Percentiles rank a stretch among this genome's conserved stretches.
These are phyloP conservation scores for Cyclotella choctawhatcheeana DNA, from an alignment of 108 stramenopile species.

Conservation along the genomic window DNA sequence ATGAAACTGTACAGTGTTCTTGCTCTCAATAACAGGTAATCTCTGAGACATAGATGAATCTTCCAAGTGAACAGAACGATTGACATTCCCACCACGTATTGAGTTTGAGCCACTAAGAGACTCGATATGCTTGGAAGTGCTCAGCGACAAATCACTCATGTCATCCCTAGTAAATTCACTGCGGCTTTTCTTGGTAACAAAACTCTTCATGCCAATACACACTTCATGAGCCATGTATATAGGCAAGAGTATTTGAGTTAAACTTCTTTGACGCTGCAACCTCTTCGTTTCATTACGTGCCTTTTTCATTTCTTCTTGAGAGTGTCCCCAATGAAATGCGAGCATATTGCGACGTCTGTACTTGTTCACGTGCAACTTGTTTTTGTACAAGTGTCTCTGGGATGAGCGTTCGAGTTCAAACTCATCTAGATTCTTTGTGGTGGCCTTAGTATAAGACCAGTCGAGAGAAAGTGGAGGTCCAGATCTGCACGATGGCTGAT, in stretches of 20 bases:
- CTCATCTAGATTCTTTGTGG: constrained; percentile 29
- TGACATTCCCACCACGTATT: not conserved
- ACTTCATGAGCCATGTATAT: constrained; percentile 25
- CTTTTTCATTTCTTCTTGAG: constrained; percentile 42
- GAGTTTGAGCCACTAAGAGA: constrained; percentile 8
- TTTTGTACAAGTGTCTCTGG: constrained; percentile 10
- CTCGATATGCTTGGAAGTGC: constrained; percentile 4
- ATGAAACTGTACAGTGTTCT: no score
- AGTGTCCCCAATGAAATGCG: constrained; percentile 38
- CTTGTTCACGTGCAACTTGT: constrained; percentile 26
- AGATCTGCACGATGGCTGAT: constrained; percentile 7
- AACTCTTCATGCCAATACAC: constrained; percentile 28
- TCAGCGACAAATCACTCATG: constrained; percentile 9
- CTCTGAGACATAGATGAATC: not conserved
- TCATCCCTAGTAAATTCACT: constrained; percentile 19
- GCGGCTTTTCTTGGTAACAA: constrained; percentile 21
- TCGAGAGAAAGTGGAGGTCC: constrained; percentile 28
- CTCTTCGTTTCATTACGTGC: constrained; percentile 21
- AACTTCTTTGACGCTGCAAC: constrained; percentile 36
- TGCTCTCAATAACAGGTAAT: no score
- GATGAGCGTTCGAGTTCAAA: constrained; percentile 27
- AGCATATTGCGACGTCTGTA: constrained; percentile 41
- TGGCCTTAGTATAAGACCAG: constrained; percentile 38
- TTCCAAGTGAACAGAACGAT: not conserved
- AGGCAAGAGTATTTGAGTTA: constrained; percentile 23